Conservation (phyloP, 1,284 basidiomycete species). For the Omphalotus olearius region DNA sequence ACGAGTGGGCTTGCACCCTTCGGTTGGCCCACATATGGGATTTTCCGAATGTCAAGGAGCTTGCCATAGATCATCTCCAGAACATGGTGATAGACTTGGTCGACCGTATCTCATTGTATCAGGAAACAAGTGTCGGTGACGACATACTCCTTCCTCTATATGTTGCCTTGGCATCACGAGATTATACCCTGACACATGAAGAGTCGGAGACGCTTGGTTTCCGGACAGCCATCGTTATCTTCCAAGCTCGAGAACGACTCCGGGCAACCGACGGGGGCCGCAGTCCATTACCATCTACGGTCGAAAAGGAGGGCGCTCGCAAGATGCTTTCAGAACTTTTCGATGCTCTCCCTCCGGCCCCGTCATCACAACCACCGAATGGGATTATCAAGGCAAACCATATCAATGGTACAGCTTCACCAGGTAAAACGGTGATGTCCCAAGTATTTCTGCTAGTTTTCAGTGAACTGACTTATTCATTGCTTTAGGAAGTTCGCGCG, state of each 20-base stretch:
- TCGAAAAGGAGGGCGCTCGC: constrained; percentile 20
- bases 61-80: constrained; percentile 44
- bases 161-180: constrained; percentile 38
- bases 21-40: constrained; percentile 44
- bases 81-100: constrained; percentile 39
- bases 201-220: constrained; percentile 48
- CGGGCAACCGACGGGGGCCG: constrained; percentile 4
- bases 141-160: constrained; percentile 41
- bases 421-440: too few relatives aligned
- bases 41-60: constrained; percentile 44
- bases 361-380: too few relatives aligned
- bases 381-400: too few relatives aligned
- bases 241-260: constrained; percentile 42
- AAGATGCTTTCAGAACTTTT: constrained; percentile 1
- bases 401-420: too few relatives aligned
- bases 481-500: too few relatives aligned
- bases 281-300: constrained; percentile 23
- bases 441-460: too few relatives aligned
- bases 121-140: constrained; percentile 40
- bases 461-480: too few relatives aligned
- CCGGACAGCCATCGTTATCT: constrained; percentile 42
- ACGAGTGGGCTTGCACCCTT: constrained; percentile 50
- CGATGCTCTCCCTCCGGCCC: background rate
- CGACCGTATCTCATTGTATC: constrained; percentile 49
- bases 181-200: constrained; percentile 36